A percentile compares a stretch with the other conserved stretches of the same genome.
Evolutionary conservation across 176 grass and related monocot species (phyloP).

Genomic region (Elymus sibiricus): DNA sequence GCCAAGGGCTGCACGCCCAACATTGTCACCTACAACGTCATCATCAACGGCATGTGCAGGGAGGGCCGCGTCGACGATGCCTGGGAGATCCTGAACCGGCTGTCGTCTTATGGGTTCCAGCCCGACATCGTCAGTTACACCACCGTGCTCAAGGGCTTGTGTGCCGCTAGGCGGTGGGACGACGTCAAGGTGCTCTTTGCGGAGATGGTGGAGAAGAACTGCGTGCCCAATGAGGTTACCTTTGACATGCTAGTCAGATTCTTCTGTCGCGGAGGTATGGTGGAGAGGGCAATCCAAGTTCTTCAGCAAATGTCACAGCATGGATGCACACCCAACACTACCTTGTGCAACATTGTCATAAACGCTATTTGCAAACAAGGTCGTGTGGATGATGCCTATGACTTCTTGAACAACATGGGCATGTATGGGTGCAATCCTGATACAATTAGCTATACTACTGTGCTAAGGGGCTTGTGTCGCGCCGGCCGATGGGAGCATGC

Average conservation of each 20-base stretch:
- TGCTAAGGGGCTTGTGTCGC: conserved; percentile 44
- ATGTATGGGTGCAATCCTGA: conserved; percentile 41
- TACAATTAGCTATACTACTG: conserved; percentile 56
- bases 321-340: conserved; percentile 48
- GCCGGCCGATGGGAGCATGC: conserved; percentile 45
- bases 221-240: conserved; percentile 46
- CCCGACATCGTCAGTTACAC: conserved; percentile 63
- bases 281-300: conserved; percentile 50
- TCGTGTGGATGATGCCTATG: conserved; percentile 37
- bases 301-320: conserved; percentile 54
- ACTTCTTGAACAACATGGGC: conserved; percentile 38
- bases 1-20: conserved; percentile 58
- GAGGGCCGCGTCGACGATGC: conserved; percentile 52
- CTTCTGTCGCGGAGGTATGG: conserved; percentile 62
- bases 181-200: conserved; percentile 50
- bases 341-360: conserved; percentile 51
- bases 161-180: conserved; percentile 48
- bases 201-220: conserved; percentile 48
- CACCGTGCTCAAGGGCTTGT: conserved; percentile 54
- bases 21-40: conserved; percentile 69
- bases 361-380: conserved; percentile 54
- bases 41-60: conserved; percentile 66
- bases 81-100: conserved; percentile 32
- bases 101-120: conserved; percentile 50
- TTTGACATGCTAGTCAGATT: conserved; percentile 64